Conservation (phyloP, 306 rosid genomes). For the Herpetospermum pedunculosum region DNA sequence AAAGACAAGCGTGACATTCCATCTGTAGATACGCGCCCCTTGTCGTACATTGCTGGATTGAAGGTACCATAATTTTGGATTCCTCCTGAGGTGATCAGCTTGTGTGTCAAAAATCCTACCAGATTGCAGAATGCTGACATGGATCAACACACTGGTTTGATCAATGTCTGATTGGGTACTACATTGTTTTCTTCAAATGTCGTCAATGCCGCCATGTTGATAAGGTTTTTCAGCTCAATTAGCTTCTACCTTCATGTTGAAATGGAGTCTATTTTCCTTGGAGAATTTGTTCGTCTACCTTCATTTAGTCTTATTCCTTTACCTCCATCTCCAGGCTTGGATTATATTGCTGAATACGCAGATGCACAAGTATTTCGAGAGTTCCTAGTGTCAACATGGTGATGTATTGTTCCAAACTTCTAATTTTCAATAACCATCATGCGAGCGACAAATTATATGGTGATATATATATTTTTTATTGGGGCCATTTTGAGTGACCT, state of each 20-base stretch:
- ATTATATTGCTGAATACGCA: neutral
- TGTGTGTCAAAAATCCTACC: neutral
- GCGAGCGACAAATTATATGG: neutral
- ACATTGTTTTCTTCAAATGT: neutral
- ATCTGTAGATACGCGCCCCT: neutral
- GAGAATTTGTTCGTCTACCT: neutral
- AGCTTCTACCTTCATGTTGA: neutral
- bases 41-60: neutral
- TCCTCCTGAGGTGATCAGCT: neutral
- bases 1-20: neutral
- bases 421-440: neutral
- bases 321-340: neutral
- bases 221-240: neutral
- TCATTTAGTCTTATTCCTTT: neutral
- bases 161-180: neutral
- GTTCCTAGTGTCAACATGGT: neutral
- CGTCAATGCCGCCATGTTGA: neutral
- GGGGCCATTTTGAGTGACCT: neutral
- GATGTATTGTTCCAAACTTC: neutral
- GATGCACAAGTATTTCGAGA: neutral
- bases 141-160: neutral
- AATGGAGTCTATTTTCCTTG: neutral
- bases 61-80: neutral
- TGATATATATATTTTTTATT: too few relatives aligned
- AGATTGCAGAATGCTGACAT: too few relatives aligned